Evolutionary conservation across 108 stramenopile species (phyloP), one percentile per base, ranked within the genome.

Genomic region (Cyclostephanos invisitatus): DNA sequence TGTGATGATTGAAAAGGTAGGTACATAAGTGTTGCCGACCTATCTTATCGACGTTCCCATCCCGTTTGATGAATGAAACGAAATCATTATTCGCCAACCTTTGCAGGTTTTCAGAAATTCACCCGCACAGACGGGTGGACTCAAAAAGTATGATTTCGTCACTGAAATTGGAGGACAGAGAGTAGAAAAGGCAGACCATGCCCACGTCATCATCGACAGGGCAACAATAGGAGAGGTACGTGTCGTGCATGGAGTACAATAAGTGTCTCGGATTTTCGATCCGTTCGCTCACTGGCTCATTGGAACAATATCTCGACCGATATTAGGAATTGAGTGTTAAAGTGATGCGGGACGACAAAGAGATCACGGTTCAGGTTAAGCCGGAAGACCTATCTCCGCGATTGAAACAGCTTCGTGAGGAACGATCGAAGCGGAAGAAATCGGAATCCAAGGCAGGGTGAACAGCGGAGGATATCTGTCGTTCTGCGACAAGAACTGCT

Each of bases 81-180:
- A 40, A 28, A 44, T 53, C 36, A 8, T 46, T 18, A n/a, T 67
- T 27, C n/a, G 17, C 49, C 28, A 18, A 51, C 20, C 44, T 28
- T 62, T 24, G 5, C 21, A 76, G 75, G 89, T 96, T 0, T 90
- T 89, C 78, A 85, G 81, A 44, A 75, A 84, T 22, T 87, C 91
- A 20, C 92, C 95, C 0, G 88, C 91, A 9, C 77, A 86, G 64
- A 55, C 59, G 24, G 89, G 88, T 20, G 92, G 92, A 27, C 70
- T 96, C 22, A 68, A 82, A 48, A 75, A 81, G 62, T 78, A 83
- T 55, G 95, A 96, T 78, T 85, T 96, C 40, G 84, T 96, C 44
- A 50, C 81, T 11, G 58, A 83, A 67, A 92, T 96, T 38, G 92
- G 88, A 28, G 83, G 76, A 10, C 78, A 80, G 40, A 50, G 46